Conservation (phyloP, 768 basidiomycete species). For the Serendipita sp. region DNA sequence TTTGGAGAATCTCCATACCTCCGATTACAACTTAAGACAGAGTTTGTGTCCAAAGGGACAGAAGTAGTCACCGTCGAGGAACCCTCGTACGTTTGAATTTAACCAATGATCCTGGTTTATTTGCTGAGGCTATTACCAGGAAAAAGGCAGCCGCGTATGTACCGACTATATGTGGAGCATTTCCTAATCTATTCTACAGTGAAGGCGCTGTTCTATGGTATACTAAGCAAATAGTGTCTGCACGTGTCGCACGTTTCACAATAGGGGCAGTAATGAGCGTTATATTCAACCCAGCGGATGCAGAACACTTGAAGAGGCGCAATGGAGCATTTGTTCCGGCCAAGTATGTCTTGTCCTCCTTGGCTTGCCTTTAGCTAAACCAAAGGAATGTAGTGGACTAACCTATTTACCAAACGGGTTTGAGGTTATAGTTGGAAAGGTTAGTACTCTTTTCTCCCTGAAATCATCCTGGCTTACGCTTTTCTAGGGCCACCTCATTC, state of each 20-base stretch:
- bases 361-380: too few species aligned
- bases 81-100: neutral
- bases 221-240: neutral
- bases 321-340: neutral
- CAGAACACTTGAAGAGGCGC: neutral
- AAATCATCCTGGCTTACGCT: neutral
- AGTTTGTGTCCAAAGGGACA: neutral
- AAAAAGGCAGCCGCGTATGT: slow-evolving; percentile 1
- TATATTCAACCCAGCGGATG: neutral
- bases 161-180: neutral
- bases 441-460: neutral
- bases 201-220: neutral
- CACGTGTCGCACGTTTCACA: neutral
- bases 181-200: neutral
- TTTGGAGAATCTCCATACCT: slow-evolving; percentile 5
- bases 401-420: neutral
- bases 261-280: neutral
- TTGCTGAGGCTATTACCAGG: neutral
- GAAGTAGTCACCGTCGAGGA: slow-evolving; percentile 5
- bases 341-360: neutral
- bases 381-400: too few species aligned
- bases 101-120: too few species aligned
- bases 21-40: neutral
- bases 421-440: neutral
- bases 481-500: neutral